Percentiles rank a stretch among this genome's conserved stretches.
These are phyloP conservation scores for Eucalyptus curtisii DNA, from an alignment of 345 rosid species.

Conservation along the genomic window DNA sequence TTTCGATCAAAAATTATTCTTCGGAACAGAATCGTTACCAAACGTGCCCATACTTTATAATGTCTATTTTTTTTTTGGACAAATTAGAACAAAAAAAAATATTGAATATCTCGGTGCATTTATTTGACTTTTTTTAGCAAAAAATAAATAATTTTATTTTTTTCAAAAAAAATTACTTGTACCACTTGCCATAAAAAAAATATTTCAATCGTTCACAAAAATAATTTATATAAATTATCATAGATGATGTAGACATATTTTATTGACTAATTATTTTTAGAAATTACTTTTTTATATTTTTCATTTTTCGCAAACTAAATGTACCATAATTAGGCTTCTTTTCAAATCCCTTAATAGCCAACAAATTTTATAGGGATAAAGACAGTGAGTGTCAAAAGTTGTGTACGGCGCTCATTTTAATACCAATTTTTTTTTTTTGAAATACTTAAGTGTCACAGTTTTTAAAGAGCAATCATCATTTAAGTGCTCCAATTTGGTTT, in stretches of 20 bases:
- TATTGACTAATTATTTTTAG: not conserved
- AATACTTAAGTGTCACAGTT: no score
- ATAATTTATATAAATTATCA: not conserved
- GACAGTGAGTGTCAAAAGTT: no score
- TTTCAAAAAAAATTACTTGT: not conserved
- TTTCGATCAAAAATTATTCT: no score
- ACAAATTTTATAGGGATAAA: no score
- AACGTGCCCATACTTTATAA: not conserved
- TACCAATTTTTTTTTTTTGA: fast-evolving
- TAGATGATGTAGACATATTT: not conserved
- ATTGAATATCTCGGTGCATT: not conserved
- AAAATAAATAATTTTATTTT: not conserved
- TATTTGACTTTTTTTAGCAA: not conserved
- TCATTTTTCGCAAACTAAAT: fast-evolving
- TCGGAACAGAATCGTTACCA: no score
- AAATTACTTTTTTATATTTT: fast-evolving
- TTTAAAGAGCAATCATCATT: no score
- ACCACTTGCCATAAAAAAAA: no score
- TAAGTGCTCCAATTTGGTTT: fast-evolving
- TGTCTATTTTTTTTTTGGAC: not conserved
- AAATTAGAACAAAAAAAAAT: not conserved
- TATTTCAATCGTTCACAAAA: not conserved
- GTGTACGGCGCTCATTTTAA: fast-evolving
- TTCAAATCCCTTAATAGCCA: not conserved
- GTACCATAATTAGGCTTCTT: not conserved